Percentiles rank a stretch among this genome's conserved stretches.
phyloP scores from a whole-genome alignment of 371 early-diverging fungal species.

The Mucor indicus region DNA sequence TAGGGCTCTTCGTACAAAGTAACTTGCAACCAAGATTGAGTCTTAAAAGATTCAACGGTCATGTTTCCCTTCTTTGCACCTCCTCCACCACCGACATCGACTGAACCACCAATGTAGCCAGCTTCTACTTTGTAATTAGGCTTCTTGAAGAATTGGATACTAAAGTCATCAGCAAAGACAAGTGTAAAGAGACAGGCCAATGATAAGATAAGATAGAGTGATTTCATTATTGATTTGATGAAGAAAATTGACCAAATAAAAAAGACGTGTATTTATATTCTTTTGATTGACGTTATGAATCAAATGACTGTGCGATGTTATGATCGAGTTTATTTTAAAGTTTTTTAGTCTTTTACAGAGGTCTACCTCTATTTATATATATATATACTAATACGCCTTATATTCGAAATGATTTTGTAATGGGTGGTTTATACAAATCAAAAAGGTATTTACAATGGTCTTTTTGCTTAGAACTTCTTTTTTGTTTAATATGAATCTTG shows the following conservation, averaged over 20 bases:
- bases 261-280: not conserved
- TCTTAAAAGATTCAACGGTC: slow-evolving; percentile 4
- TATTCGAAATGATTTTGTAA: too few relatives aligned
- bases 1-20: not conserved
- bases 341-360: too few relatives aligned
- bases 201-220: not conserved
- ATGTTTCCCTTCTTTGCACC: slow-evolving; percentile 6
- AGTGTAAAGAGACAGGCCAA: not conserved
- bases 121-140: slow-evolving; percentile 1
- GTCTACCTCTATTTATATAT: too few relatives aligned
- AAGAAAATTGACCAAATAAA: not conserved
- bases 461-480: too few relatives aligned
- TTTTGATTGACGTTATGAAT: not conserved
- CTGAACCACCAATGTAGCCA: not conserved
- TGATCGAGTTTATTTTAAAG: too few relatives aligned
- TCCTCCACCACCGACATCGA: not conserved
- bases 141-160: not conserved
- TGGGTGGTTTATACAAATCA: too few relatives aligned
- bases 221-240: too few relatives aligned
- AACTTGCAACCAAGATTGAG: slow-evolving; percentile 2
- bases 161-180: not conserved
- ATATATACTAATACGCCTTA: too few relatives aligned
- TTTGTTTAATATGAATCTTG: too few relatives aligned
- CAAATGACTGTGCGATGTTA: too few relatives aligned
- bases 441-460: too few relatives aligned